These are phyloP conservation scores for Pseudisothecium myosuroides DNA, from an alignment of 225 moss, liverwort and hornwort species.

Conservation along the genomic window DNA sequence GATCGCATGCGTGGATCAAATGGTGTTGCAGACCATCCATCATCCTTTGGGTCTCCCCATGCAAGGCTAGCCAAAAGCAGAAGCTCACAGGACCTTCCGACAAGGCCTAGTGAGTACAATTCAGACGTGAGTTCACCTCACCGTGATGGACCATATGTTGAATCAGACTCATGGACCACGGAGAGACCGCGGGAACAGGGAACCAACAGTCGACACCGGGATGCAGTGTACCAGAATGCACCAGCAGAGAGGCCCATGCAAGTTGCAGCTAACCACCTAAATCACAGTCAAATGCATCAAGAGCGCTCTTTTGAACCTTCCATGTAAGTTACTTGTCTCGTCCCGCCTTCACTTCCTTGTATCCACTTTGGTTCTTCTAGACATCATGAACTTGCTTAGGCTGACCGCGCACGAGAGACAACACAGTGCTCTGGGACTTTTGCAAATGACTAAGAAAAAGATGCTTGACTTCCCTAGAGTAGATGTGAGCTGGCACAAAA, in stretches of 20 bases:
- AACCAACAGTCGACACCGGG: conserved; percentile 1
- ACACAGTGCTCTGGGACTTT: too few species aligned
- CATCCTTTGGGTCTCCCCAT: background rate
- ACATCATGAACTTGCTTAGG: background rate
- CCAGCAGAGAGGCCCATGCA: background rate
- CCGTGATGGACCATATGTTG: conserved; percentile 3
- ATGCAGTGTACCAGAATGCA: conserved; percentile 7
- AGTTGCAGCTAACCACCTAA: background rate
- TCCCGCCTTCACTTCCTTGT: background rate
- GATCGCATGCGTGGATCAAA: conserved; percentile 4
- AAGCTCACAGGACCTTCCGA: conserved; percentile 20
- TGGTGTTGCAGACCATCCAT: conserved; percentile 1
- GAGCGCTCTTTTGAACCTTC: conserved; percentile 11
- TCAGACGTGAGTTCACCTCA: conserved; percentile 1
- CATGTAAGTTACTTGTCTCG: background rate
- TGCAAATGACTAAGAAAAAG: background rate
- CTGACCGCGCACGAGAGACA: background rate
- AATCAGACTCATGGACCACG: conserved; percentile 10
- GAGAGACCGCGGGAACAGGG: background rate
- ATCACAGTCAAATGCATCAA: conserved; percentile 2
- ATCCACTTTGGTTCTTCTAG: background rate
- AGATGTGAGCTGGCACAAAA: background rate
- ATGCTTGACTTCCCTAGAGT: background rate
- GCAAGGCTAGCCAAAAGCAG: conserved; percentile 21
- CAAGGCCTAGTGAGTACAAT: background rate